These are phyloP conservation scores for Russula compacta DNA, from an alignment of 768 basidiomycete species.

Conservation along the genomic window DNA sequence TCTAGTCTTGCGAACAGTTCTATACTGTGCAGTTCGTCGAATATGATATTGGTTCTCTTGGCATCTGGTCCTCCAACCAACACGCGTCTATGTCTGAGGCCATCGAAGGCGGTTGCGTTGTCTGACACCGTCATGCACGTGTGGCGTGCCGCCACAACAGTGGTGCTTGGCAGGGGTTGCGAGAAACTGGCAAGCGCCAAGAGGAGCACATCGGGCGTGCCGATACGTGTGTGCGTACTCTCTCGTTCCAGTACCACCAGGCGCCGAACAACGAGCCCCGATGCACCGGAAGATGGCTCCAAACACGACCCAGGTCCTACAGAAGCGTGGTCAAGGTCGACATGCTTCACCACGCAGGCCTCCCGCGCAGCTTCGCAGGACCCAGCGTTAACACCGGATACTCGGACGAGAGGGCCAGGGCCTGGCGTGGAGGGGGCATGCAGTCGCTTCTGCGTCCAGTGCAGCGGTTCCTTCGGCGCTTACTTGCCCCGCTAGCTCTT, in stretches of 20 bases:
- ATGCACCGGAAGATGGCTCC: slow-evolving; percentile 51
- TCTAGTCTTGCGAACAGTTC: neutral
- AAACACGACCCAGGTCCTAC: slow-evolving; percentile 53
- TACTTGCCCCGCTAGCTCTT: neutral
- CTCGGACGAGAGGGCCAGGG: neutral
- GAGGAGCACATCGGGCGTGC: slow-evolving; percentile 26
- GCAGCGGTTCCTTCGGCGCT: no score
- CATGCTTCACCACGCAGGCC: slow-evolving; percentile 39
- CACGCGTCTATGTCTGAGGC: no score
- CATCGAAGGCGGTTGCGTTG: no score
- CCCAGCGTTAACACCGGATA: slow-evolving; percentile 10
- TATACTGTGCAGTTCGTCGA: neutral
- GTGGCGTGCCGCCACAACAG: no score
- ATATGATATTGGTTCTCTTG: neutral
- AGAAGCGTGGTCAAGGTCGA: slow-evolving; percentile 44
- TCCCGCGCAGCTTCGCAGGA: slow-evolving; percentile 52
- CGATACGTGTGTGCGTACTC: slow-evolving; percentile 18
- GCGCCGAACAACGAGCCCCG: slow-evolving; percentile 58
- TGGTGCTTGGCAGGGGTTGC: slow-evolving; percentile 35
- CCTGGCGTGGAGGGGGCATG: neutral
- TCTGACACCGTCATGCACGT: slow-evolving; percentile 51
- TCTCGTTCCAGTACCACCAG: slow-evolving; percentile 20
- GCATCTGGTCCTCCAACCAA: slow-evolving; percentile 28
- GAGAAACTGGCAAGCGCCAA: slow-evolving; percentile 39
- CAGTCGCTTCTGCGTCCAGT: no score